Percentiles rank a stretch among this genome's conserved stretches.
These are phyloP conservation scores for Pogostemon cablin DNA, from an alignment of 257 asterid genomes.

Conservation along the genomic window DNA sequence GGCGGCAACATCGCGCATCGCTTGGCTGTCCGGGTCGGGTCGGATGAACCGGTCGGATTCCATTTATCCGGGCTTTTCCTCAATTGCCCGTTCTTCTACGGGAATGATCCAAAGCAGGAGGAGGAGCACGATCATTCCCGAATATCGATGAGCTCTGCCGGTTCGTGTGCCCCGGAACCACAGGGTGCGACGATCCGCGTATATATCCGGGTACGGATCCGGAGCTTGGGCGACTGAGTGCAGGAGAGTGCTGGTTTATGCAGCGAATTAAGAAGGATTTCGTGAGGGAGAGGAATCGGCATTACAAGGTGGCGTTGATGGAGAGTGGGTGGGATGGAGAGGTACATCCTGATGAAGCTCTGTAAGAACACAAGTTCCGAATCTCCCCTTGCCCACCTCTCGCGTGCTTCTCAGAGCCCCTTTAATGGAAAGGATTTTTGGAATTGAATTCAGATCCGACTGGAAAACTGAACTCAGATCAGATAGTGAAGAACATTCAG, in stretches of 20 bases:
- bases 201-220: conserved; percentile 33
- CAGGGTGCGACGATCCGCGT: conserved; percentile 32
- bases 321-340: conserved; percentile 58
- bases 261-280: conserved; percentile 32
- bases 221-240: conserved; percentile 26
- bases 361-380: background rate
- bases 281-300: conserved; percentile 40
- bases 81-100: conserved; percentile 43
- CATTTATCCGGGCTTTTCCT: conserved; percentile 40
- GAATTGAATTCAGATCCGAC: background rate
- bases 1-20: conserved; percentile 51
- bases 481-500: background rate
- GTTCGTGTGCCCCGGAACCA: conserved; percentile 12
- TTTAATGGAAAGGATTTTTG: background rate
- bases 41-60: background rate
- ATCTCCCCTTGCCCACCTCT: background rate
- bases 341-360: background rate
- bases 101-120: conserved; percentile 28
- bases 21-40: conserved; percentile 39
- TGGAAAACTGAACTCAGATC: background rate
- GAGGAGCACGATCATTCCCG: background rate
- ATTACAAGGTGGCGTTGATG: conserved; percentile 37
- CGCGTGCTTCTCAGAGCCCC: background rate
- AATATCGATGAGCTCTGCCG: conserved; percentile 6
- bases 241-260: conserved; percentile 31